Conservation (phyloP, 2,329 filamentous ascomycete species). For the Akanthomyces dipterigenus region DNA sequence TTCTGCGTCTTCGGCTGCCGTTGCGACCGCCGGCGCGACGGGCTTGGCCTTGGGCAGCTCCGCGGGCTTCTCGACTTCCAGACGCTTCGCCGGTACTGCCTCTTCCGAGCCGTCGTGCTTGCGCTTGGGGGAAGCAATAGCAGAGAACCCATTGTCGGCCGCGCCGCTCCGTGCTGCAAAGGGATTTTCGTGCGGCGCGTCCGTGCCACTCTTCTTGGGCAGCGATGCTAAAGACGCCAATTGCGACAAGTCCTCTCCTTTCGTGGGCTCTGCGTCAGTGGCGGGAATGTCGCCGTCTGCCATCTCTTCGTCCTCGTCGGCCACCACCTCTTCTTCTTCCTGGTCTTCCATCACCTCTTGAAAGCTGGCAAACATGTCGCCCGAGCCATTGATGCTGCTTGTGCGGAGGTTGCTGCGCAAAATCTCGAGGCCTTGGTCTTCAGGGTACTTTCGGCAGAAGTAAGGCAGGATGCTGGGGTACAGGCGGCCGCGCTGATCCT, state of each 20-base stretch:
- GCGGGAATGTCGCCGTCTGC: conserved; percentile 10
- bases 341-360: conserved; percentile 31
- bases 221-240: conserved; percentile 1
- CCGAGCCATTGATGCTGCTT: conserved; percentile 20
- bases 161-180: conserved; percentile 23
- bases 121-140: conserved; percentile 25
- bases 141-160: conserved; percentile 15
- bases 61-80: conserved; percentile 30
- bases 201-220: neutral
- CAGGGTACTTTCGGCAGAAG: conserved; percentile 58
- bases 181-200: conserved; percentile 24
- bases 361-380: conserved; percentile 22
- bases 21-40: conserved; percentile 14
- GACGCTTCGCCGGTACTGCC: conserved; percentile 30
- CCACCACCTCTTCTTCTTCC: conserved; percentile 30
- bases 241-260: neutral
- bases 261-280: neutral
- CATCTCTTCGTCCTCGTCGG: conserved; percentile 25
- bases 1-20: conserved; percentile 19
- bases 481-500: conserved; percentile 54
- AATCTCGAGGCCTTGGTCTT: conserved; percentile 62
- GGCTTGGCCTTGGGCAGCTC: conserved; percentile 16
- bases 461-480: conserved; percentile 76
- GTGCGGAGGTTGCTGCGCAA: conserved; percentile 54
- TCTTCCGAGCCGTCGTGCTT: conserved; percentile 32